A percentile compares a stretch with the other conserved stretches of the same genome.
Evolutionary conservation across 306 rosid genomes (phyloP).

Genomic region (Citrullus mucosospermus): DNA sequence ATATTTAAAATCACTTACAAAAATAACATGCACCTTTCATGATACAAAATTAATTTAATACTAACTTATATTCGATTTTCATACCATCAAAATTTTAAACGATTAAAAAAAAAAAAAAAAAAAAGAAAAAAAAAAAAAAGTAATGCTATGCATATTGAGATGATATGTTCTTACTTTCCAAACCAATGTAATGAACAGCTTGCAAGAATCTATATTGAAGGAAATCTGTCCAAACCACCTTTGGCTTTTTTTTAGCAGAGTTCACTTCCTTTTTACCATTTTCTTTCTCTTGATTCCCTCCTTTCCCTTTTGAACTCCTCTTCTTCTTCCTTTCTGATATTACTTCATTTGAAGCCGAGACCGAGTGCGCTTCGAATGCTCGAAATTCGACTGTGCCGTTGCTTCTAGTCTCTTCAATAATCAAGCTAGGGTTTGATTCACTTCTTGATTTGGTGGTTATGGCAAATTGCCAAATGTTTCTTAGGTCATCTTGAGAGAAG

Average conservation of each 20-base stretch:
- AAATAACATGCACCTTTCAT: too few relatives aligned
- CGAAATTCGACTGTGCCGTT: not conserved
- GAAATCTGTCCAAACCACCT: conserved; percentile 14
- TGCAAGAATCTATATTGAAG: conserved; percentile 10
- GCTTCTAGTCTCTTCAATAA: not conserved
- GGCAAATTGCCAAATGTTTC: conserved; percentile 14
- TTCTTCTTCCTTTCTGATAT: not conserved
- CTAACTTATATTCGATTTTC: too few relatives aligned
- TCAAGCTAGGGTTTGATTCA: not conserved
- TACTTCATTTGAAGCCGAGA: not conserved
- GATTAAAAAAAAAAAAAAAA: not conserved
- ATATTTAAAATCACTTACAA: too few relatives aligned
- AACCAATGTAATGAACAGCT: conserved; percentile 16
- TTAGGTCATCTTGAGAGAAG: conserved; percentile 8
- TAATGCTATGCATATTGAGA: not conserved
- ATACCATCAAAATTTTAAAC: too few relatives aligned
- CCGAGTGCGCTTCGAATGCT: not conserved
- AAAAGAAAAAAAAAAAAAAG: not conserved
- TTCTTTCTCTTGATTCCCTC: not conserved
- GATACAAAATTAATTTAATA: too few relatives aligned
- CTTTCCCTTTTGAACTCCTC: not conserved
- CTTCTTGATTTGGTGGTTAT: not conserved
- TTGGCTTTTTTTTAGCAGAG: not conserved
- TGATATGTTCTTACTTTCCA: conserved; percentile 11
- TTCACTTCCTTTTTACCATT: not conserved